A percentile compares a stretch with the other conserved stretches of the same genome.
Conservation (phyloP, 1,139 yeast genomes). For the Debaryomyces fabryi region DNA sequence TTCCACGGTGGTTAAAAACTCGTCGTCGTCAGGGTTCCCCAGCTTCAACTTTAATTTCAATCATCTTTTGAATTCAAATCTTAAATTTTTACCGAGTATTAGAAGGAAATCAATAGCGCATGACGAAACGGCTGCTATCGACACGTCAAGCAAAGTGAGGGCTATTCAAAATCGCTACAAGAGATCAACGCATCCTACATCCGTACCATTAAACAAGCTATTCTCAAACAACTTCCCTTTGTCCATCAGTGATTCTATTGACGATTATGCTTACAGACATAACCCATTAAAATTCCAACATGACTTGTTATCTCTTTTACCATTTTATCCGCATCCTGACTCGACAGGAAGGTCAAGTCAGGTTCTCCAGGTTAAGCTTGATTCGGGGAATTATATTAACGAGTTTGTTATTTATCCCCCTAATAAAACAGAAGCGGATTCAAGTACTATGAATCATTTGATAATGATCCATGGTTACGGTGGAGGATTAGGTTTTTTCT, state of each 20-base stretch:
- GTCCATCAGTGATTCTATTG: conserved; percentile 50
- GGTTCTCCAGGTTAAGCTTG: conserved; percentile 39
- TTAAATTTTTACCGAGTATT: not conserved
- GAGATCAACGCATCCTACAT: conserved; percentile 63
- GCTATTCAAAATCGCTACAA: conserved; percentile 24
- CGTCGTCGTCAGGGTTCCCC: conserved; percentile 5
- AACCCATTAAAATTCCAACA: conserved; percentile 53
- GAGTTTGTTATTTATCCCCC: conserved; percentile 63
- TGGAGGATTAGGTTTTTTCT: conserved; percentile 71
- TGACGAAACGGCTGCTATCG: not conserved
- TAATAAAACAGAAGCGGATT: conserved; percentile 27
- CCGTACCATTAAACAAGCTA: conserved; percentile 57
- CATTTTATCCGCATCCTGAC: conserved; percentile 42
- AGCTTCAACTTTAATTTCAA: conserved; percentile 4
- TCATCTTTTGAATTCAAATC: not conserved
- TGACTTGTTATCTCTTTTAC: conserved; percentile 47
- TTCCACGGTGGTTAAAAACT: not conserved
- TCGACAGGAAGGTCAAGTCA: conserved; percentile 32
- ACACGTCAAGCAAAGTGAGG: not conserved
- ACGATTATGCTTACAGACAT: conserved; percentile 49
- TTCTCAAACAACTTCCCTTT: conserved; percentile 62
- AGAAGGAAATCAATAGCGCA: not conserved
- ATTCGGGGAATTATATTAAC: conserved; percentile 52
- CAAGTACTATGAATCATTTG: conserved; percentile 49
- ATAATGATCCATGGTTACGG: conserved; percentile 79